phyloP scores from a whole-genome alignment of 108 stramenopile species.

The Pseudonitzschia pungens region DNA sequence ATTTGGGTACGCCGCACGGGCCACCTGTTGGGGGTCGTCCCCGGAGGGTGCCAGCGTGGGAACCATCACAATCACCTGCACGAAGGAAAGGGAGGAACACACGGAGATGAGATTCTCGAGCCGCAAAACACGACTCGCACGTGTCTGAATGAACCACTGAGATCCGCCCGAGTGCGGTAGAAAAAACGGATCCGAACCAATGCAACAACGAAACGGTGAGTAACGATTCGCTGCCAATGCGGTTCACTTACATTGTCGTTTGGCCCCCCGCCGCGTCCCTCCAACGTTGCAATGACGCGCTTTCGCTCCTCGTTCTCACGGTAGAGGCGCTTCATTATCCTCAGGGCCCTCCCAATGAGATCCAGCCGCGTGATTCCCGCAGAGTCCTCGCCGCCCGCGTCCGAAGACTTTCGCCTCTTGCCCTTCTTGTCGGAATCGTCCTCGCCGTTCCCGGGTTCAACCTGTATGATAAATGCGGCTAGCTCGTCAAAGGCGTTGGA shows the following conservation, averaged over 20 bases:
- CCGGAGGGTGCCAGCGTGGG: conserved; percentile 39
- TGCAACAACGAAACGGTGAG: too few relatives aligned
- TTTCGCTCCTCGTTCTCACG: conserved; percentile 49
- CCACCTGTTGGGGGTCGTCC: conserved; percentile 42
- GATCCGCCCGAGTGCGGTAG: neutral
- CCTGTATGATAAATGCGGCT: conserved; percentile 59
- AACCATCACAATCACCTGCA: conserved; percentile 50
- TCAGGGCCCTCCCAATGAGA: conserved; percentile 38
- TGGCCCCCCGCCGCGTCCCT: conserved; percentile 26
- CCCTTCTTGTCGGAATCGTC: conserved; percentile 20
- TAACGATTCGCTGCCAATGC: too few relatives aligned
- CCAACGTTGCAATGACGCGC: conserved; percentile 19
- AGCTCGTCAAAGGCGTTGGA: conserved; percentile 74
- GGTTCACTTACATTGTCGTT: conserved; percentile 41
- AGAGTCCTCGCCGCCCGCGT: conserved; percentile 32
- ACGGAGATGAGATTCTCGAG: neutral
- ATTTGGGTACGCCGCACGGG: conserved; percentile 30
- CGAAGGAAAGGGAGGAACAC: neutral
- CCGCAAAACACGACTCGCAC: neutral
- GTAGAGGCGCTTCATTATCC: conserved; percentile 40
- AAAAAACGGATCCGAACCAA: neutral
- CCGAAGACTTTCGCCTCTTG: conserved; percentile 28
- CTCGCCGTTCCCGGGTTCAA: conserved; percentile 50
- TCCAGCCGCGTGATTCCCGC: conserved; percentile 46
- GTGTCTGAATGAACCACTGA: neutral